Percentiles rank a stretch among this genome's conserved stretches.
These are phyloP conservation scores for Oldenlandia corymbosa DNA, from an alignment of 257 asterid species.

Conservation along the genomic window DNA sequence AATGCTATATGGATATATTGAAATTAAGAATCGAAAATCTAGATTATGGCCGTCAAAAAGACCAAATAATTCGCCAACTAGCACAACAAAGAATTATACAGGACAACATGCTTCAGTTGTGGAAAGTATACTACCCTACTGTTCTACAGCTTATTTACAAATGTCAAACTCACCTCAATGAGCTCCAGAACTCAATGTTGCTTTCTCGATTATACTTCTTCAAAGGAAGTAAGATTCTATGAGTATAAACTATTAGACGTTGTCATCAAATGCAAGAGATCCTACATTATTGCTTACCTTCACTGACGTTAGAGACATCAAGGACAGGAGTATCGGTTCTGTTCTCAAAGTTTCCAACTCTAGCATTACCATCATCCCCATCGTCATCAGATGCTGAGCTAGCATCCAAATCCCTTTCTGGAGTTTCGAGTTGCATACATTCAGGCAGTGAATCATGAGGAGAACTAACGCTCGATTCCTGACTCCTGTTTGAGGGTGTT, in stretches of 20 bases:
- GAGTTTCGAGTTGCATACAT: slow-evolving; percentile 64
- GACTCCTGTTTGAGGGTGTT: slow-evolving; percentile 60
- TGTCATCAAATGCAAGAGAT: neutral
- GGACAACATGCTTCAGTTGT: too few species aligned
- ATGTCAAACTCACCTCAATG: neutral
- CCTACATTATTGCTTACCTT: neutral
- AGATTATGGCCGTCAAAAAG: too few species aligned
- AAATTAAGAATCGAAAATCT: too few species aligned
- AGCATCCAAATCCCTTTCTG: slow-evolving; percentile 48
- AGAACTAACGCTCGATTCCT: slow-evolving; percentile 43
- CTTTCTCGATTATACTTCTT: neutral
- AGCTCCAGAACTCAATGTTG: neutral
- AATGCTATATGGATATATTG: too few species aligned
- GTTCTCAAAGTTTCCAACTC: slow-evolving; percentile 22
- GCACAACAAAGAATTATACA: neutral
- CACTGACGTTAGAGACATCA: slow-evolving; percentile 1
- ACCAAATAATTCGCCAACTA: too few species aligned
- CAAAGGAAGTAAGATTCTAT: neutral
- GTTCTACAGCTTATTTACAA: slow-evolving; percentile 10
- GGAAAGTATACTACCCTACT: neutral
- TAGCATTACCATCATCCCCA: slow-evolving; percentile 27
- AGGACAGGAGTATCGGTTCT: slow-evolving; percentile 6
- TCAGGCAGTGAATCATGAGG: slow-evolving; percentile 42
- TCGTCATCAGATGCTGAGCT: slow-evolving; percentile 50
- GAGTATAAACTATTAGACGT: too few species aligned